Percentiles rank a stretch among this genome's conserved stretches.
These are phyloP conservation scores for Yarrowia bubula DNA, from an alignment of 805 yeast species.

Conservation along the genomic window DNA sequence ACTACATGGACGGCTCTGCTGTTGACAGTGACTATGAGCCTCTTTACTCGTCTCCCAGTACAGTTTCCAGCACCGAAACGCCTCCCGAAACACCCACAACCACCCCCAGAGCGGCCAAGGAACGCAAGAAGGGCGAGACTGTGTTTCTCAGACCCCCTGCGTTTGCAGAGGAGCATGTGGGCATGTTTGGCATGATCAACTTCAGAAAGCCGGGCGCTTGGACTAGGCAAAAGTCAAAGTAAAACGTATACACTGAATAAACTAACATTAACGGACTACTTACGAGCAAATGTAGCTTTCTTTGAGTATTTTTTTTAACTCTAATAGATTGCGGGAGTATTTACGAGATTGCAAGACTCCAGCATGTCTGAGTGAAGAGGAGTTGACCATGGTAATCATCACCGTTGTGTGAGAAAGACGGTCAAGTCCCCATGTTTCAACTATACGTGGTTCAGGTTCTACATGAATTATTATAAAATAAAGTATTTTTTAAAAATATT, in stretches of 20 bases:
- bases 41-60: background rate
- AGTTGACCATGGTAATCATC: no score
- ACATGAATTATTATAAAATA: no score
- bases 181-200: conserved; percentile 33
- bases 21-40: conserved; percentile 2
- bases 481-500: no score
- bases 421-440: no score
- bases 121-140: conserved; percentile 32
- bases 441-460: no score
- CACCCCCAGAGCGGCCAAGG: conserved; percentile 6
- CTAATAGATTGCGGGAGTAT: no score
- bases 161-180: conserved; percentile 32
- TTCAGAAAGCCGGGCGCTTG: conserved; percentile 34
- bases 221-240: conserved; percentile 31
- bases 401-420: no score
- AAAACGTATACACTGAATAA: conserved; percentile 1
- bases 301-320: no score
- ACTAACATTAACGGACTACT: background rate
- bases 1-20: background rate
- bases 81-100: conserved; percentile 2
- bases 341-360: no score
- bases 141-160: conserved; percentile 31
- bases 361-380: no score
- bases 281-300: no score
- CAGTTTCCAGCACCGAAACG: background rate